Conservation (phyloP, 169 alveolate genomes). For the Eimeria tenella region DNA sequence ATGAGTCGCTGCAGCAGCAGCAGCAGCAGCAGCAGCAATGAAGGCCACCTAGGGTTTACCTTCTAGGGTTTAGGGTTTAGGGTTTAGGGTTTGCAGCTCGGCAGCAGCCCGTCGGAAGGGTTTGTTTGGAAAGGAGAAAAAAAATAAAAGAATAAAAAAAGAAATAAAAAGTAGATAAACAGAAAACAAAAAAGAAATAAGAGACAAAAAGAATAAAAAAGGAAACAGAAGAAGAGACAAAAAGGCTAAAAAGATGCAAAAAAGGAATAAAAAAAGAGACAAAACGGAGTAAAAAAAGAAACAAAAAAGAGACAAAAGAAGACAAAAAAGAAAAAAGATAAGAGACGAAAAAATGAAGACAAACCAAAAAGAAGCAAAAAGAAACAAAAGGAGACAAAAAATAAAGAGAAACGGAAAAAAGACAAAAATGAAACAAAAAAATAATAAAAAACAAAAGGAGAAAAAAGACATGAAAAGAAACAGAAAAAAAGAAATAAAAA, state of each 20-base stretch:
- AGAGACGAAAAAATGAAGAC: neutral
- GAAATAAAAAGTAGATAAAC: neutral
- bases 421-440: neutral
- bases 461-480: neutral
- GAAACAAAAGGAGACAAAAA: neutral
- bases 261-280: neutral
- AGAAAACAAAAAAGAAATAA: neutral
- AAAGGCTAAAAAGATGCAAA: neutral
- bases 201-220: neutral
- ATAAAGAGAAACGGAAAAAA: neutral
- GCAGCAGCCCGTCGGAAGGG: neutral
- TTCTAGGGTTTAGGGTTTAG: neutral
- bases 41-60: no score
- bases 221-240: neutral
- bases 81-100: neutral
- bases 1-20: conserved; percentile 35
- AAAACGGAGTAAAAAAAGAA: neutral
- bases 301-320: neutral
- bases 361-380: no score
- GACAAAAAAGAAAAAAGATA: neutral
- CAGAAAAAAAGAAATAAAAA: neutral
- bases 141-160: neutral
- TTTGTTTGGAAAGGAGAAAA: neutral
- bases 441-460: neutral
- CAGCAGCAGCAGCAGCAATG: neutral